Evolutionary conservation across 2,329 filamentous ascomycete genomes (phyloP).

Genomic region (Parafenestella ontariensis): DNA sequence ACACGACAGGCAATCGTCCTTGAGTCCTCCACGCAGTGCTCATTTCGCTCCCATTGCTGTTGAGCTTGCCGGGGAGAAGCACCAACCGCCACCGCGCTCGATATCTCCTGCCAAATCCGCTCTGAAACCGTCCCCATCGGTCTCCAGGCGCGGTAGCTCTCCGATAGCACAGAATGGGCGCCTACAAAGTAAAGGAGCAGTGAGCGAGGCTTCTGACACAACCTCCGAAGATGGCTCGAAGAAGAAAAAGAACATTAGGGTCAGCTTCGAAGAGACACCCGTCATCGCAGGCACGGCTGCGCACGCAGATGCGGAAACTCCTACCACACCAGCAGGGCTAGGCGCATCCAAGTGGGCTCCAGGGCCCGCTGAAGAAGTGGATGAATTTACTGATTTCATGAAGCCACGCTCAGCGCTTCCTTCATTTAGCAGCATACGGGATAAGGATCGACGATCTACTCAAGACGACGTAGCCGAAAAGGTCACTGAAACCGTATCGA

Average conservation of each 20-base stretch:
- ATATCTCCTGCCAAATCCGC: slow-evolving; percentile 80
- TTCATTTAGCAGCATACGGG: slow-evolving; percentile 76
- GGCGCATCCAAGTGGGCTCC: slow-evolving; percentile 55
- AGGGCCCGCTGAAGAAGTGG: slow-evolving; percentile 53
- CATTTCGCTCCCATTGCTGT: slow-evolving; percentile 69
- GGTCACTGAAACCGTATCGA: slow-evolving; percentile 55
- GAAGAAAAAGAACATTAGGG: slow-evolving; percentile 68
- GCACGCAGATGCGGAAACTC: slow-evolving; percentile 27
- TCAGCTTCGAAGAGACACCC: slow-evolving; percentile 80
- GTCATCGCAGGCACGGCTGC: slow-evolving; percentile 60
- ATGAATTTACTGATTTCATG: slow-evolving; percentile 71
- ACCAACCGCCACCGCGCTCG: slow-evolving; percentile 73
- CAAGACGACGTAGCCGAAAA: slow-evolving; percentile 61
- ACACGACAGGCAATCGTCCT: slow-evolving; percentile 47
- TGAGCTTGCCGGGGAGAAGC: slow-evolving; percentile 62
- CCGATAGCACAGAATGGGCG: slow-evolving; percentile 60
- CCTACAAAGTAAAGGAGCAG: slow-evolving; percentile 52
- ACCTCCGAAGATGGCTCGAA: slow-evolving; percentile 54
- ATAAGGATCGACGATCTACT: slow-evolving; percentile 60
- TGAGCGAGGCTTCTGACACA: slow-evolving; percentile 64
- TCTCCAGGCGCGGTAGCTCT: slow-evolving; percentile 53
- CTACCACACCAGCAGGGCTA: slow-evolving; percentile 29
- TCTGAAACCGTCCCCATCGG: slow-evolving; percentile 69
- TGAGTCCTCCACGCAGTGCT: slow-evolving; percentile 71
- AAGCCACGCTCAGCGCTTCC: slow-evolving; percentile 76